Percentiles rank a stretch among this genome's conserved stretches.
phyloP scores from a whole-genome alignment of 2,329 filamentous ascomycete genomes.

The Botryosphaeria dothidea region DNA sequence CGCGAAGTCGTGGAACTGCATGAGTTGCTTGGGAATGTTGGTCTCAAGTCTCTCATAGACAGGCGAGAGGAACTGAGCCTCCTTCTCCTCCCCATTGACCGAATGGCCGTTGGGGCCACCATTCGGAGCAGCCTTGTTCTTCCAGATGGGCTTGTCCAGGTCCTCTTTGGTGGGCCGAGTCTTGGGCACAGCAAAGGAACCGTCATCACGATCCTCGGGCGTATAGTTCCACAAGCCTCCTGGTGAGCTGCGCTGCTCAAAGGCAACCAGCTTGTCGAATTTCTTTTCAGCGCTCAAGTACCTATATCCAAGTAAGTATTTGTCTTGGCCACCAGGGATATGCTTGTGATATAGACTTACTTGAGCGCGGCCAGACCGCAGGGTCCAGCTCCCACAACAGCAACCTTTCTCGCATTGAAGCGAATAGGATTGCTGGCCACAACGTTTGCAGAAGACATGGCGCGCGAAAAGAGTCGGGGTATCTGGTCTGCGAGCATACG shows the following conservation, averaged over 20 bases:
- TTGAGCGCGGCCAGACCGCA: constrained; percentile 77
- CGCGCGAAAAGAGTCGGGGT: constrained; percentile 6
- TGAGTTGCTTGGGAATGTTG: constrained; percentile 80
- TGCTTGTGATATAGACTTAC: constrained; percentile 31
- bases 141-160: constrained; percentile 64
- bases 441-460: constrained; percentile 9
- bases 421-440: neutral
- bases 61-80: constrained; percentile 73
- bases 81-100: constrained; percentile 23
- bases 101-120: neutral
- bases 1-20: constrained; percentile 72
- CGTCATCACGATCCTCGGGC: constrained; percentile 47
- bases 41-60: constrained; percentile 82
- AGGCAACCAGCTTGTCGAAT: constrained; percentile 72
- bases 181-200: constrained; percentile 63
- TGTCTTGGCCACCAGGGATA: neutral
- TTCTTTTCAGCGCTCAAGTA: constrained; percentile 72
- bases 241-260: constrained; percentile 74
- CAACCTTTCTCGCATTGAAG: constrained; percentile 60
- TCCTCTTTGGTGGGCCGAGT: constrained; percentile 51
- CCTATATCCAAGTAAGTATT: constrained; percentile 36
- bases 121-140: constrained; percentile 19
- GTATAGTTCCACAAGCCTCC: constrained; percentile 89
- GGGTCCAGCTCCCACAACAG: constrained; percentile 81
- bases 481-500: constrained; percentile 7